Conservation (phyloP, 2,329 filamentous ascomycete species). For the Cordyceps fumosorosea region DNA sequence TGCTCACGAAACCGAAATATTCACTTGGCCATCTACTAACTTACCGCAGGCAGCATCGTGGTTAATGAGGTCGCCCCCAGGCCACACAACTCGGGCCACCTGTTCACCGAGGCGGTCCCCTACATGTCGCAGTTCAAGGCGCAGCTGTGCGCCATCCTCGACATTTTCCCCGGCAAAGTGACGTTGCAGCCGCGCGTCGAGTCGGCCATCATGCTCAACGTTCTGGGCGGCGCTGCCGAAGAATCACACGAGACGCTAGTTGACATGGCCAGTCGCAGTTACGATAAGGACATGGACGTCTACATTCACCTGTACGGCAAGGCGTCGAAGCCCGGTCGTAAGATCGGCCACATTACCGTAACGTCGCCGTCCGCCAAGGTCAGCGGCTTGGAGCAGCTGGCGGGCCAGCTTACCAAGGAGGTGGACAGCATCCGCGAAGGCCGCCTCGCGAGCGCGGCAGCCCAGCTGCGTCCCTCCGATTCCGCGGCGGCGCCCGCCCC, state of each 20-base stretch:
- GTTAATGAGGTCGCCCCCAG: slow-evolving; percentile 84
- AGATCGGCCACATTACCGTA: slow-evolving; percentile 91
- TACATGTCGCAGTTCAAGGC: slow-evolving; percentile 87
- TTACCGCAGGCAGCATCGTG: slow-evolving; percentile 49
- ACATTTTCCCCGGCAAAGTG: slow-evolving; percentile 46
- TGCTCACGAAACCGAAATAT: neutral
- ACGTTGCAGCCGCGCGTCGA: slow-evolving; percentile 52
- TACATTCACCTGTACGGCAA: slow-evolving; percentile 89
- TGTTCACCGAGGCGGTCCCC: slow-evolving; percentile 85
- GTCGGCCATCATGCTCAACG: slow-evolving; percentile 72
- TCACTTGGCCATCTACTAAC: slow-evolving; percentile 11
- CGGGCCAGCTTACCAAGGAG: slow-evolving; percentile 62
- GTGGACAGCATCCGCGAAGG: slow-evolving; percentile 54
- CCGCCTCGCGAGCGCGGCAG: slow-evolving; percentile 36
- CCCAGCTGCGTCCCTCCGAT: slow-evolving; percentile 29
- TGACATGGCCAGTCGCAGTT: slow-evolving; percentile 37
- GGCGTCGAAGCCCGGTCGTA: slow-evolving; percentile 76
- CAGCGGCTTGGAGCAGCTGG: slow-evolving; percentile 51
- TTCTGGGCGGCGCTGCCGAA: slow-evolving; percentile 62
- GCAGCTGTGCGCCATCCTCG: slow-evolving; percentile 79
- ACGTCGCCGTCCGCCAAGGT: slow-evolving; percentile 58
- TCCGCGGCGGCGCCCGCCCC: slow-evolving; percentile 4
- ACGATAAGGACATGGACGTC: slow-evolving; percentile 40
- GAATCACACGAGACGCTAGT: slow-evolving; percentile 54
- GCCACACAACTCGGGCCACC: slow-evolving; percentile 86